Evolutionary conservation across 352 stramenopile genomes (phyloP).

Genomic region (Globisporangium okanoganense): DNA sequence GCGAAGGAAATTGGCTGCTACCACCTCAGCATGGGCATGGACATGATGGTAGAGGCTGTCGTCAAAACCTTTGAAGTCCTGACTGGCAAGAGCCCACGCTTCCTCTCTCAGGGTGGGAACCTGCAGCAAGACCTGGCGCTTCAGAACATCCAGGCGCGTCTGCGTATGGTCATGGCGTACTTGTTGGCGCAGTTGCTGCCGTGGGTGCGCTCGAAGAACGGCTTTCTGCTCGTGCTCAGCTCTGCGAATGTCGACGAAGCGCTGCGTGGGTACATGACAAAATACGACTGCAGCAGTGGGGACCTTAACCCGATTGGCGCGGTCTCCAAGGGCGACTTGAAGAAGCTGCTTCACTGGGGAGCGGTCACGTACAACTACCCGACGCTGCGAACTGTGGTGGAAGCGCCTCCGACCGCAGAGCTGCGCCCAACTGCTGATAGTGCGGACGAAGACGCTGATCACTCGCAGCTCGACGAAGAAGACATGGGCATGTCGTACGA

Average conservation of each 20-base stretch:
- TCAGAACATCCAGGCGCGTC: slow-evolving; percentile 97
- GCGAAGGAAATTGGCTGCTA: slow-evolving; percentile 94
- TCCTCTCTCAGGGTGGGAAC: slow-evolving; percentile 87
- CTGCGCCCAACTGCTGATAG: slow-evolving; percentile 89
- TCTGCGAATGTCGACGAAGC: slow-evolving; percentile 98
- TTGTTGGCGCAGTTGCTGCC: slow-evolving; percentile 96
- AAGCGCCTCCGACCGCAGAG: slow-evolving; percentile 95
- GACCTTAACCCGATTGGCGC: slow-evolving; percentile 98
- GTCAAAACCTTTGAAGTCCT: slow-evolving; percentile 74
- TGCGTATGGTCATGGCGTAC: slow-evolving; percentile 98
- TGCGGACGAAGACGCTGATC: slow-evolving; percentile 55
- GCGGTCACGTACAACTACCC: slow-evolving; percentile 89
- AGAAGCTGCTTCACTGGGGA: slow-evolving; percentile 93
- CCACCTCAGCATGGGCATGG: slow-evolving; percentile 95
- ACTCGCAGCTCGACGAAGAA: slow-evolving; percentile 97
- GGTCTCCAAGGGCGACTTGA: slow-evolving; percentile 95
- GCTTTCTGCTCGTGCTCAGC: slow-evolving; percentile 97
- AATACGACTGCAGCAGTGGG: slow-evolving; percentile 98
- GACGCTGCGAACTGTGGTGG: slow-evolving; percentile 89
- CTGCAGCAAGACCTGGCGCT: slow-evolving; percentile 95
- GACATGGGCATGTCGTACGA: slow-evolving; percentile 99
- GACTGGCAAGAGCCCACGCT: slow-evolving; percentile 89
- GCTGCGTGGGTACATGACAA: slow-evolving; percentile 98
- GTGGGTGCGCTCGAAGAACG: slow-evolving; percentile 91
- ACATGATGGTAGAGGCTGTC: slow-evolving; percentile 91